A percentile compares a stretch with the other conserved stretches of the same genome.
phyloP scores from a whole-genome alignment of 768 basidiomycete species.

The Lentinula raphanica region DNA sequence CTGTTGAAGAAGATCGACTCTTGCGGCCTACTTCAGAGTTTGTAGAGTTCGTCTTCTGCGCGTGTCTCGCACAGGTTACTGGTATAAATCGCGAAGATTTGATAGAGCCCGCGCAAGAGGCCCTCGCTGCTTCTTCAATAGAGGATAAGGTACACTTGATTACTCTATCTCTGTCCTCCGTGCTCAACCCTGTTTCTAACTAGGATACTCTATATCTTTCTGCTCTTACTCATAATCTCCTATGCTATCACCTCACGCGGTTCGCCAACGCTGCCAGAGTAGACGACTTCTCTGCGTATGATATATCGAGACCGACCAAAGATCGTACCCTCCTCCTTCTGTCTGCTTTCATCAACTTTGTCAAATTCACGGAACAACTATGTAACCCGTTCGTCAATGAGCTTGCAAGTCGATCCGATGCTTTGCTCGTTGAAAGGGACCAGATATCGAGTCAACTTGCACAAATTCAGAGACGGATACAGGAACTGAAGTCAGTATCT shows the following conservation, averaged over 20 bases:
- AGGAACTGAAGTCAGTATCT: slow-evolving; percentile 47
- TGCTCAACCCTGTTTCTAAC: slow-evolving; percentile 2
- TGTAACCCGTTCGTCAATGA: slow-evolving; percentile 55
- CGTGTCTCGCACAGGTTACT: slow-evolving; percentile 70
- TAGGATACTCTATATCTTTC: slow-evolving; percentile 60
- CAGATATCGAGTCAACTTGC: slow-evolving; percentile 43
- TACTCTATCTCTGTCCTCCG: background rate
- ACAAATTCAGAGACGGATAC: slow-evolving; percentile 48
- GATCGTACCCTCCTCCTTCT: slow-evolving; percentile 71
- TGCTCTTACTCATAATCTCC: slow-evolving; percentile 55
- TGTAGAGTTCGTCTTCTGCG: slow-evolving; percentile 62
- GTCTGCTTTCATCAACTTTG: slow-evolving; percentile 89
- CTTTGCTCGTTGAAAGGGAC: slow-evolving; percentile 58
- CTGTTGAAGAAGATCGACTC: slow-evolving; percentile 64
- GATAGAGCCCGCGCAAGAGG: slow-evolving; percentile 51
- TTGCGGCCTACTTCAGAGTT: slow-evolving; percentile 63
- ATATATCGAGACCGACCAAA: slow-evolving; percentile 67
- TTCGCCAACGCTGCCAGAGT: slow-evolving; percentile 71
- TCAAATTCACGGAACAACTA: slow-evolving; percentile 79
- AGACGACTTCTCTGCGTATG: slow-evolving; percentile 71
- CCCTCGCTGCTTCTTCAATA: slow-evolving; percentile 44
- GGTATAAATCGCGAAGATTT: slow-evolving; percentile 55
- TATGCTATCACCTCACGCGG: slow-evolving; percentile 30
- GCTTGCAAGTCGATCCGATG: slow-evolving; percentile 56
- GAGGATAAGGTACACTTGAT: slow-evolving; percentile 47